Evolutionary conservation across 2,329 filamentous ascomycete genomes (phyloP).

Genomic region (Lasiodiplodia gonubiensis): DNA sequence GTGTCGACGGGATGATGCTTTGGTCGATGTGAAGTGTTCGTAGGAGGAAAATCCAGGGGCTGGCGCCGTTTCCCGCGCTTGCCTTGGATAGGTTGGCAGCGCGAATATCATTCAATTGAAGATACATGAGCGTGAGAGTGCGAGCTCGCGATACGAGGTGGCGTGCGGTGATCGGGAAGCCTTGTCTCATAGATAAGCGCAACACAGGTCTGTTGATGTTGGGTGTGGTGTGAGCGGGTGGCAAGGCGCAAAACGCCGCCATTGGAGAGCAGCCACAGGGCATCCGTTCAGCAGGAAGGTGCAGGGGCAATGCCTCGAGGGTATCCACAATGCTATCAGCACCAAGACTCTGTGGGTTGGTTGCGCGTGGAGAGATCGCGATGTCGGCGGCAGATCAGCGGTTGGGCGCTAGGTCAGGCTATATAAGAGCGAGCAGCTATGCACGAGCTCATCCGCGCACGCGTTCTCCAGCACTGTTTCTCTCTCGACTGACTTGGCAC

Average conservation of each 20-base stretch:
- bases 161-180: not conserved
- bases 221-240: not conserved
- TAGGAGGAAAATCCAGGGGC: not conserved
- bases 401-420: not conserved
- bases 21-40: conserved; percentile 27
- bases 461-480: no score
- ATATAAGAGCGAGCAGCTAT: not conserved
- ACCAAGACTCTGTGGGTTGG: not conserved
- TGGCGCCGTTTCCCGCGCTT: no score
- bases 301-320: not conserved
- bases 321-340: not conserved
- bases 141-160: not conserved
- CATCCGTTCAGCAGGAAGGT: no score
- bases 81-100: no score
- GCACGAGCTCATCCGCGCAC: no score
- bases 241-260: not conserved
- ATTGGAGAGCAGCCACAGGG: not conserved
- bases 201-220: not conserved
- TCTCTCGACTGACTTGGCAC: not conserved
- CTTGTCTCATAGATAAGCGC: not conserved
- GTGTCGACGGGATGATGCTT: conserved; percentile 26
- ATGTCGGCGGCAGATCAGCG: conserved; percentile 2
- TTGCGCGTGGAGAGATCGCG: not conserved
- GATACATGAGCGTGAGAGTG: no score
- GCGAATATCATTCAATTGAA: no score